These are phyloP conservation scores for Sphenostylis stenocarpa DNA, from an alignment of 306 rosid species.

Conservation along the genomic window DNA sequence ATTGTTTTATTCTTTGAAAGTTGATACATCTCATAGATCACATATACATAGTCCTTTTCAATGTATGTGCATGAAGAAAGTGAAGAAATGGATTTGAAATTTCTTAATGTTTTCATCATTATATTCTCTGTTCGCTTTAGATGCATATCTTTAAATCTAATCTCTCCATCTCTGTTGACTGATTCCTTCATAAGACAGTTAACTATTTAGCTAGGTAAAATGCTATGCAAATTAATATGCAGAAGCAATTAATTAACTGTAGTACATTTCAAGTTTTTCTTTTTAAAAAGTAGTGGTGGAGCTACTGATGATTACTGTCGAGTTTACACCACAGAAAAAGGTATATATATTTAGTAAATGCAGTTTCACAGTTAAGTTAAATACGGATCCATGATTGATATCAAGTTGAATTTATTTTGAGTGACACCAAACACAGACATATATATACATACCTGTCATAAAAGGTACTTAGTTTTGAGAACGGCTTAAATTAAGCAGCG, in stretches of 20 bases:
- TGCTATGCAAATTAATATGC: background rate
- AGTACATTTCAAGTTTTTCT: no score
- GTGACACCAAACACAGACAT: background rate
- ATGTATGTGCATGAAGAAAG: conserved; percentile 12
- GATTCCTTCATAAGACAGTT: background rate
- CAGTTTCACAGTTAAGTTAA: no score
- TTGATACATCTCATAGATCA: conserved; percentile 44
- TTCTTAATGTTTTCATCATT: conserved; percentile 17
- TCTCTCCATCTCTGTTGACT: background rate
- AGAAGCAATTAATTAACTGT: background rate
- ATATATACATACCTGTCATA: background rate
- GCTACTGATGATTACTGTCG: background rate
- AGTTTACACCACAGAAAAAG: background rate
- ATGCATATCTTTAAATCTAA: background rate
- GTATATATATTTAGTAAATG: no score
- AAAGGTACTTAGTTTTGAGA: background rate
- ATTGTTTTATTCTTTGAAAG: conserved; percentile 60
- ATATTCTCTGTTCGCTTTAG: conserved; percentile 19
- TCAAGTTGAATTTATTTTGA: no score
- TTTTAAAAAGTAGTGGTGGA: background rate
- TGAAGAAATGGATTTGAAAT: conserved; percentile 24
- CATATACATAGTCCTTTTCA: conserved; percentile 55
- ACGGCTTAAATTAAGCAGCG: background rate
- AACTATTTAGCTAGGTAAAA: background rate
- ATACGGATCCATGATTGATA: no score